phyloP scores from a whole-genome alignment of 768 basidiomycete genomes.

The Porpolomopsis calyptriformis region DNA sequence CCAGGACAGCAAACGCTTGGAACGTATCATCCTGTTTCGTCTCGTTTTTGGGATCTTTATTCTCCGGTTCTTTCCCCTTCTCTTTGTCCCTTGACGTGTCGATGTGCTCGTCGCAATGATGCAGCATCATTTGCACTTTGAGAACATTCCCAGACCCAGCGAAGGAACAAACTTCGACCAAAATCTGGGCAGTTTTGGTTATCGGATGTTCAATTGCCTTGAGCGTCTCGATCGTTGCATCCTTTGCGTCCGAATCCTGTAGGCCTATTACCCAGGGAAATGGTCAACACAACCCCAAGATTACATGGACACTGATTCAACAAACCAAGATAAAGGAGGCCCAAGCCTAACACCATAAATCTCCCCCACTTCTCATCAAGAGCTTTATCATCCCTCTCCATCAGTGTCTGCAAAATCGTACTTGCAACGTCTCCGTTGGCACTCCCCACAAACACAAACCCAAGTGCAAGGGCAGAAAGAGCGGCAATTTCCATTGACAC shows the following conservation, averaged over 20 bases:
- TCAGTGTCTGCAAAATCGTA: constrained; percentile 81
- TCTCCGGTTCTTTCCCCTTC: constrained; percentile 35
- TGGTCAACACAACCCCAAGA: too few relatives aligned
- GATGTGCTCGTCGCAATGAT: constrained; percentile 88
- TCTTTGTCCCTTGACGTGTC: constrained; percentile 44
- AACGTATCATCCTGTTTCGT: constrained; percentile 57
- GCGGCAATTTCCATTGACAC: constrained; percentile 83
- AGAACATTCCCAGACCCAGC: constrained; percentile 94
- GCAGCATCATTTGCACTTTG: constrained; percentile 84
- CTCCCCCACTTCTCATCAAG: constrained; percentile 90
- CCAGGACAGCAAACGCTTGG: constrained; percentile 88
- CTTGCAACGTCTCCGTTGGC: constrained; percentile 88
- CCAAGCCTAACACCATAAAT: constrained; percentile 84
- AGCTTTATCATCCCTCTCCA: constrained; percentile 70
- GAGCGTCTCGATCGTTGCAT: constrained; percentile 86
- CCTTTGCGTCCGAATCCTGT: constrained; percentile 67
- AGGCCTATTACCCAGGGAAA: constrained; percentile 41
- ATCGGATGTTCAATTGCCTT: constrained; percentile 91
- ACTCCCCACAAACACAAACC: constrained; percentile 93
- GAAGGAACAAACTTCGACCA: constrained; percentile 90
- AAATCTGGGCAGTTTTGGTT: constrained; percentile 79
- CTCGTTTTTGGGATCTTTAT: constrained; percentile 51
- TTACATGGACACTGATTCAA: constrained; percentile 8
- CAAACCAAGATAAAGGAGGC: constrained; percentile 81
- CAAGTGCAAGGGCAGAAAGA: constrained; percentile 78